These are phyloP conservation scores for Fusarium tanahbumbuense DNA, from an alignment of 2,329 filamentous ascomycete genomes.

Conservation along the genomic window DNA sequence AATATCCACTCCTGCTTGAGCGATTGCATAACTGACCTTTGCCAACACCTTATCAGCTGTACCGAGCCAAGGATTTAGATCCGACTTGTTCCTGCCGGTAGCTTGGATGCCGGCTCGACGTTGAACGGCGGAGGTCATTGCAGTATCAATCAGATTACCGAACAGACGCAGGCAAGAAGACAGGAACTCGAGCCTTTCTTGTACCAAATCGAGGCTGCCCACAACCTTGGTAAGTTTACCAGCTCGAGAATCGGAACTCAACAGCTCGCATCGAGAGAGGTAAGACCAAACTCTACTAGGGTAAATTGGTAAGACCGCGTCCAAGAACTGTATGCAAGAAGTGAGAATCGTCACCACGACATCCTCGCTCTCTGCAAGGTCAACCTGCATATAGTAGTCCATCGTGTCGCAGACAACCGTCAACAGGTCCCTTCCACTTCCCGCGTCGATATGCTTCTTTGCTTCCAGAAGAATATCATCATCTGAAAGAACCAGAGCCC, in stretches of 20 bases:
- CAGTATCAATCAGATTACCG: conserved; percentile 78
- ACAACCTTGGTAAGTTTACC: conserved; percentile 83
- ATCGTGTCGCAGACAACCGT: conserved; percentile 86
- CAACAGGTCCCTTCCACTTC: conserved; percentile 78
- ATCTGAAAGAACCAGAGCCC: conserved; percentile 51
- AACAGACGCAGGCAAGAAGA: conserved; percentile 79
- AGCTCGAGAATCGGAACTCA: conserved; percentile 80
- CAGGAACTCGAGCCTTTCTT: conserved; percentile 81
- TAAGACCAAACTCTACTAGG: conserved; percentile 93
- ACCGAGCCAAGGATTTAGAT: conserved; percentile 71
- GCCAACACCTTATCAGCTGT: conserved; percentile 83
- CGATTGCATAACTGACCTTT: conserved; percentile 77
- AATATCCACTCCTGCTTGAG: conserved; percentile 81
- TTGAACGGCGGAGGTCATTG: conserved; percentile 75
- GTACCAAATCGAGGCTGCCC: conserved; percentile 82
- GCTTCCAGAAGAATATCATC: conserved; percentile 65
- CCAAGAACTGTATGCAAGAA: conserved; percentile 83
- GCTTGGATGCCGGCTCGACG: conserved; percentile 69
- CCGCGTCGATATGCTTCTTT: conserved; percentile 61
- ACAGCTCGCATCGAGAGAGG: conserved; percentile 81
- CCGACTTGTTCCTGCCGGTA: conserved; percentile 57
- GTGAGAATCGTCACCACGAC: conserved; percentile 73
- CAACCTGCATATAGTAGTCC: conserved; percentile 74
- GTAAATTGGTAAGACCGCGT: conserved; percentile 76
- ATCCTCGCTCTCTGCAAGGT: conserved; percentile 67